Evolutionary conservation across 371 early-diverging fungal genomes (phyloP).

Genomic region (Blakeslea trispora): DNA sequence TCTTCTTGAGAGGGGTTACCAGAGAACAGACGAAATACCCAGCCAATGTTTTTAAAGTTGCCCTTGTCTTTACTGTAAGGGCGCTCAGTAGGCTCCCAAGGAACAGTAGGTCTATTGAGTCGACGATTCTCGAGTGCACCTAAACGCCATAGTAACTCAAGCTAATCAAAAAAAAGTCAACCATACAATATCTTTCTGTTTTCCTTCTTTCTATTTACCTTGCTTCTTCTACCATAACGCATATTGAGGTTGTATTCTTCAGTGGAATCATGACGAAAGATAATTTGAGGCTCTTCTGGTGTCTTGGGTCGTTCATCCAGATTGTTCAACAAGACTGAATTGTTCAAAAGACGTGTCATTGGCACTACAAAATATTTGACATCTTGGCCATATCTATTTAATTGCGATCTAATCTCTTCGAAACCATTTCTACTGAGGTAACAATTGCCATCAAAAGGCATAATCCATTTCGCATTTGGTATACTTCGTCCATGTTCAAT

Average conservation of each 20-base stretch:
- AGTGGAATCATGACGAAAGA: conserved; percentile 62
- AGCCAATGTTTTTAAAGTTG: conserved; percentile 65
- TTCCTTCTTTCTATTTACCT: conserved; percentile 39
- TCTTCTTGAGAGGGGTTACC: conserved; percentile 70
- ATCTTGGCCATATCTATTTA: conserved; percentile 49
- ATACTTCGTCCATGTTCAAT: conserved; percentile 58
- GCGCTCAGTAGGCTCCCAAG: conserved; percentile 62
- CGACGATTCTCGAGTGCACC: conserved; percentile 62
- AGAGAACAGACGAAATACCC: conserved; percentile 70
- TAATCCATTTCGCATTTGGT: conserved; percentile 63
- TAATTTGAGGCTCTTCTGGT: conserved; percentile 72
- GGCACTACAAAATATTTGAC: conserved; percentile 70
- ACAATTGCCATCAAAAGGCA: conserved; percentile 75
- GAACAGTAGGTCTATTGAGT: conserved; percentile 61
- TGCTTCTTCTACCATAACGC: conserved; percentile 74
- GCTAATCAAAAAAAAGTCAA: conserved; percentile 31
- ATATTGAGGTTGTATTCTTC: conserved; percentile 67
- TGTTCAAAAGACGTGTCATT: conserved; percentile 68
- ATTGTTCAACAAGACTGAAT: conserved; percentile 55
- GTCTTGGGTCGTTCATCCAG: conserved; percentile 62
- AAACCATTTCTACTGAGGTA: conserved; percentile 63
- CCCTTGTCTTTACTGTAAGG: conserved; percentile 57
- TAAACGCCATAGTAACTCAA: conserved; percentile 67
- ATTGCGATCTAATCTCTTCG: conserved; percentile 59
- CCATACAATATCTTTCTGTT: background rate